A percentile compares a stretch with the other conserved stretches of the same genome.
Evolutionary conservation across 1,284 basidiomycete genomes (phyloP).

Genomic region (Chalciporus sp.): DNA sequence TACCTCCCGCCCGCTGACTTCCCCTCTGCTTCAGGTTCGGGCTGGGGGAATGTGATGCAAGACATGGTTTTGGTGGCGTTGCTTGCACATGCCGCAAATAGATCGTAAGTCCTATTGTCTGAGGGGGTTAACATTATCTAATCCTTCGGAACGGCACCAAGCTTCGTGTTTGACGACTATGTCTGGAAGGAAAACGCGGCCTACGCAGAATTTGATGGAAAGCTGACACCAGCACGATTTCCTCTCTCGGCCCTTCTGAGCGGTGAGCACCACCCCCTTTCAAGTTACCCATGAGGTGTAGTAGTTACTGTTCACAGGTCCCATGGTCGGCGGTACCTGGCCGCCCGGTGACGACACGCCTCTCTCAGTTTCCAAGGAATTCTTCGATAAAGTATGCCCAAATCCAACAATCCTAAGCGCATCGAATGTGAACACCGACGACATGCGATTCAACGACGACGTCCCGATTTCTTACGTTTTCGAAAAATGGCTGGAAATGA

Average conservation of each 20-base stretch:
- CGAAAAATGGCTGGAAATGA: conserved; percentile 38
- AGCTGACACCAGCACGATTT: conserved; percentile 37
- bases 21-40: conserved; percentile 32
- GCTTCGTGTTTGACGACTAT: conserved; percentile 45
- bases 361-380: conserved; percentile 37
- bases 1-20: neutral
- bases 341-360: conserved; percentile 35
- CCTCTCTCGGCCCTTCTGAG: conserved; percentile 37
- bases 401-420: conserved; percentile 33
- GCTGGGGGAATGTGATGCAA: conserved; percentile 47
- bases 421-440: conserved; percentile 29
- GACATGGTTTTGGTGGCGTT: conserved; percentile 39
- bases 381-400: conserved; percentile 42
- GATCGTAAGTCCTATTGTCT: neutral
- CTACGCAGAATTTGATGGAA: conserved; percentile 37
- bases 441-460: conserved; percentile 26
- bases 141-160: conserved; percentile 8
- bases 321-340: conserved; percentile 42
- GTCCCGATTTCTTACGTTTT: conserved; percentile 27
- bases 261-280: conserved; percentile 16
- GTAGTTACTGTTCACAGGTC: conserved; percentile 28
- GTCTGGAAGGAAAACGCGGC: conserved; percentile 33
- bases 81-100: conserved; percentile 29
- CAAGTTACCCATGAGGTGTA: neutral
- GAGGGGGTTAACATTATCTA: neutral